These are phyloP conservation scores for Prinsepia uniflora DNA, from an alignment of 306 rosid genomes.

Conservation along the genomic window DNA sequence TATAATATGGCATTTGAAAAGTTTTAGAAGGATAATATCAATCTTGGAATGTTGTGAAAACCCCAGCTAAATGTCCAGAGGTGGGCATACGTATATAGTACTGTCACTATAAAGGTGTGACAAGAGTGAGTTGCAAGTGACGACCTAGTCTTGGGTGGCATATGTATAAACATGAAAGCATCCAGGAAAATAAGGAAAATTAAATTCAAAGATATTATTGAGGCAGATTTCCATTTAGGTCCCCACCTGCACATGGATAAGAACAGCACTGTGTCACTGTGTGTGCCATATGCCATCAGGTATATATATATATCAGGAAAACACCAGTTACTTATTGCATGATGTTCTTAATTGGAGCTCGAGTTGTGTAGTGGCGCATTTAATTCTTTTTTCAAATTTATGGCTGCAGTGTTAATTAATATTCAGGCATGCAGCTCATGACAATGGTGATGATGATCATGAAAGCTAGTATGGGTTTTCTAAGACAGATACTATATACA, in stretches of 20 bases:
- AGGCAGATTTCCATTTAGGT: neutral
- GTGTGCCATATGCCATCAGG: neutral
- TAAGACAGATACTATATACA: no score
- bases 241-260: neutral
- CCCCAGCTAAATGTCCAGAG: neutral
- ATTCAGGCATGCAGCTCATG: conserved; percentile 1
- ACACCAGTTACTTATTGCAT: neutral
- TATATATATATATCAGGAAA: no score
- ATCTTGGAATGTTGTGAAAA: conserved; percentile 7
- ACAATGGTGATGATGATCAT: neutral
- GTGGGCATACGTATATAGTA: neutral
- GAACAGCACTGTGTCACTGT: neutral
- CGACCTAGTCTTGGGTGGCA: neutral
- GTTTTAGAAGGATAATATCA: neutral
- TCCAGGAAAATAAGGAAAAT: neutral
- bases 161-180: neutral
- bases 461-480: no score
- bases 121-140: neutral
- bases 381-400: neutral
- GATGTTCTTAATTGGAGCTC: neutral
- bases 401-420: neutral
- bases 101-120: neutral
- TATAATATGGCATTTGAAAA: no score
- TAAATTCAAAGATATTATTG: neutral
- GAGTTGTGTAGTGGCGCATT: neutral